Evolutionary conservation across 1,284 basidiomycete species (phyloP), one percentile per base, ranked within the genome.

Genomic region (Heterobasidion occidentale): DNA sequence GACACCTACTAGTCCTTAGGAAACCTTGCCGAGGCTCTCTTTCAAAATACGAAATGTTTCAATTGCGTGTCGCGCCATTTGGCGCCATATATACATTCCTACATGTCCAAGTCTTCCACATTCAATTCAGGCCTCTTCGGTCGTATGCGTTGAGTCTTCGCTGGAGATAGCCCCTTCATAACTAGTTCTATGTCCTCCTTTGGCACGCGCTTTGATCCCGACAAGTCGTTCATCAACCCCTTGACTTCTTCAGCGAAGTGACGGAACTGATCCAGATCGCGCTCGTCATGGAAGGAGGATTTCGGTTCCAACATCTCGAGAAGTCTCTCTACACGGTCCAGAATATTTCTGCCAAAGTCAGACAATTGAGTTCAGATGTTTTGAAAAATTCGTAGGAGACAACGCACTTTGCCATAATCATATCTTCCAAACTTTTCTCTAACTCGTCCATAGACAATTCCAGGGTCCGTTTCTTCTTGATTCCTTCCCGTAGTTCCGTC

Each of bases 401-500:
- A 42, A 42, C 38, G 11, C n/a, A 42, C 38, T 42, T 42, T 4
- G n/a, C 4, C 11, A 12, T 42, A 3, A 1, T 42, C 38, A 42
- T 42, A n/a, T 12, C 38, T 42, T 8, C 7, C n/a, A 5, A 42
- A 12, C 38, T 6, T n/a, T 42, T n/a, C 3, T 42, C 38, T n/a
- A 42, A 6, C n/a, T 11, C 6, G 38, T 42, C 38, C 38, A 7
- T 11, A 3, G 38, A 12, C 5, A n/a, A 4, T 11, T 8, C 38
- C 11, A 7, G 12, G 11, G 11, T 42, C 12, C 38, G 6, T 12
- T 42, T 42, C 49, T 69, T 64, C 60, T 71, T 77, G 2, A 68
- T 70, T 20, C 63, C 60, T 9, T 47, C 63, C 62, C 77, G 79
- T 17, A 62, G 60, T 1, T 65, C 59, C 38, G 65, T 58, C 1